These are phyloP conservation scores for Flaveria floridana DNA, from an alignment of 140 eudicot species.

Conservation along the genomic window DNA sequence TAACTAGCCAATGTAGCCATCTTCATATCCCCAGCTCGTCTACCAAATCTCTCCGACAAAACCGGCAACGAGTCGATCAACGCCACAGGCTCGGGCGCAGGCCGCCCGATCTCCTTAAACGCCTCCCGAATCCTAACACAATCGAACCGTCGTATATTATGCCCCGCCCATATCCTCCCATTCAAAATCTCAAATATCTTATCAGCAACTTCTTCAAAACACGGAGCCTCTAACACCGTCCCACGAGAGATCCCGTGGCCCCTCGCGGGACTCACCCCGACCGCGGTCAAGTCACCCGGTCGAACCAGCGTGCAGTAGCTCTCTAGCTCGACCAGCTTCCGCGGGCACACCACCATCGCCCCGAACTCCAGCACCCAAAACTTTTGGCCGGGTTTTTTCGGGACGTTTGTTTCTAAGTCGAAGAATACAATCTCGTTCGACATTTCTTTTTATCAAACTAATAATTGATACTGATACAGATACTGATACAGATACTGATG, in stretches of 20 bases:
- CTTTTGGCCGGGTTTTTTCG: slow-evolving; percentile 53
- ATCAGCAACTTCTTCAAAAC: slow-evolving; percentile 75
- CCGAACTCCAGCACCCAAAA: slow-evolving; percentile 83
- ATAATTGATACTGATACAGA: not conserved
- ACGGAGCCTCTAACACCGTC: slow-evolving; percentile 62
- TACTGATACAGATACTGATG: not conserved
- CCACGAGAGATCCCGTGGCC: slow-evolving; percentile 69
- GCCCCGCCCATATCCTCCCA: slow-evolving; percentile 98
- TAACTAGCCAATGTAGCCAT: slow-evolving; percentile 90
- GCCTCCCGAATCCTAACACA: slow-evolving; percentile 74
- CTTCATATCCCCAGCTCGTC: slow-evolving; percentile 97
- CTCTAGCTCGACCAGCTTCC: slow-evolving; percentile 71
- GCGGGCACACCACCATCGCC: slow-evolving; percentile 76
- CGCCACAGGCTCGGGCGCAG: slow-evolving; percentile 75
- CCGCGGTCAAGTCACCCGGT: slow-evolving; percentile 72
- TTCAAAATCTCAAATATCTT: slow-evolving; percentile 59
- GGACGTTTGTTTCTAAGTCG: slow-evolving; percentile 92
- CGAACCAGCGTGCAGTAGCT: slow-evolving; percentile 73
- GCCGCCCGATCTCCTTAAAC: slow-evolving; percentile 65
- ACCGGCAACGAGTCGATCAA: slow-evolving; percentile 82
- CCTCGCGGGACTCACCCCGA: slow-evolving; percentile 59
- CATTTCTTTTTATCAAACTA: slow-evolving; percentile 33
- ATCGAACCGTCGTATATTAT: slow-evolving; percentile 85
- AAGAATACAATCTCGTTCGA: slow-evolving; percentile 73
- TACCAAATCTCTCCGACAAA: slow-evolving; percentile 76